Evolutionary conservation across 495 filamentous ascomycete genomes (phyloP), one percentile per base, ranked within the genome.

Genomic region (Beverwykella pulmonaria): DNA sequence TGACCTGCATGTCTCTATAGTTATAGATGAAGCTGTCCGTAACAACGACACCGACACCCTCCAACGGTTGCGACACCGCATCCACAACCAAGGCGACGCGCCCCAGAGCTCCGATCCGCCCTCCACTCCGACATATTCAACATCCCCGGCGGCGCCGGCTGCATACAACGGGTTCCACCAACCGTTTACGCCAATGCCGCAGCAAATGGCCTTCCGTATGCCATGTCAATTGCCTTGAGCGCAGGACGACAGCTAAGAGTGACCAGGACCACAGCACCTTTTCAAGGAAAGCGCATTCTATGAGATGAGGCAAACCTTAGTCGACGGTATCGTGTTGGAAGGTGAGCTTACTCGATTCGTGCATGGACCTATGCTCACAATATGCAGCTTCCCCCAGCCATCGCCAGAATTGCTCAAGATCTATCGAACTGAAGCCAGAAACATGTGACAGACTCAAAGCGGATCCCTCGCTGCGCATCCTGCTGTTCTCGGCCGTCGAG

Each of bases 401-500:
- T 66, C 78, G 88, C 26, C 82, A 89, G 60, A 84, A 83, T 8
- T 77, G 84, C 36, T 75, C 72, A 10, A 63, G 84, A 0, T 68
- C 77, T 25, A 76, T 97, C 39, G 82, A 75, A 46, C 75, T 88
- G 2, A 79, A 67, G 2, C 67, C 82, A 48, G 78, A 80, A 15
- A 73, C 76, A 0, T 80, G 86, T 14, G 71, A 80, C 56, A 79
- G 75, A 59, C 76, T 89, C 65, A 76, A 76, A 56, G 74, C 61
- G 12, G 87, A 92, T 56, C 73, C 76, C 0, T 78, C 82, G 41
- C 71, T 87, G 41, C 82, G 84, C 41, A 80, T 93, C 46, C 91
- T 97, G 87, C 80, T 97, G 15, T 96, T 92, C 72, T 94, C 92
- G 62, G 88, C 89, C 5, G 80, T 66, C 4, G 82, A 81, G 53